phyloP scores from a whole-genome alignment of 768 basidiomycete species.

The Cystobasidium ongulense region DNA sequence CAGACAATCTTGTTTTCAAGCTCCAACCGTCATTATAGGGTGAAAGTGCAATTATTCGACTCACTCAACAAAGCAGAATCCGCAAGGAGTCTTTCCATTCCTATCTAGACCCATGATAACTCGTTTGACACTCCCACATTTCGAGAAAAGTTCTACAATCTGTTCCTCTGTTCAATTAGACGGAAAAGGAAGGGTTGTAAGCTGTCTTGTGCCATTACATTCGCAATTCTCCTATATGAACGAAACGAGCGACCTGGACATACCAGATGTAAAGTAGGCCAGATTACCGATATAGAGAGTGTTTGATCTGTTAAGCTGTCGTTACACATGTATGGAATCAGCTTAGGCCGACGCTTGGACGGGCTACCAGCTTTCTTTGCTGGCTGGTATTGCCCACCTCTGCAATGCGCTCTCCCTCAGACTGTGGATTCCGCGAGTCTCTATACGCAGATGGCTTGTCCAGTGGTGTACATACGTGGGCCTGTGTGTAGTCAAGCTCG shows the following conservation, averaged over 20 bases:
- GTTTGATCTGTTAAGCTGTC: conserved; percentile 40
- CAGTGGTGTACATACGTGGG: conserved; percentile 71
- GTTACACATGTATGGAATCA: background rate
- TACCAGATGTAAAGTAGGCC: conserved; percentile 40
- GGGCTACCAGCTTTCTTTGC: conserved; percentile 51
- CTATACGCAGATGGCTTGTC: conserved; percentile 97
- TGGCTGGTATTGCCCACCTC: conserved; percentile 20
- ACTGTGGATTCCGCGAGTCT: conserved; percentile 59
- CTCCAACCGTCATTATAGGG: conserved; percentile 31
- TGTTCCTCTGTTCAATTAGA: conserved; percentile 85
- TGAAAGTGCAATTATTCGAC: background rate
- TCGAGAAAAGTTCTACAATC: conserved; percentile 87
- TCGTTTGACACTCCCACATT: conserved; percentile 75
- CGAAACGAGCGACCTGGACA: background rate
- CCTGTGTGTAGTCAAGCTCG: conserved; percentile 44
- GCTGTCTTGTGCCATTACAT: background rate
- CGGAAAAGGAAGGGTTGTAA: background rate
- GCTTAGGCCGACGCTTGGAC: background rate
- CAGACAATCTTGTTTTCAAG: too few relatives aligned
- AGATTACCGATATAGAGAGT: conserved; percentile 74
- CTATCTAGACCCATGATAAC: conserved; percentile 64
- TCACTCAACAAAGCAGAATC: conserved; percentile 83
- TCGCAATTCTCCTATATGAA: conserved; percentile 51
- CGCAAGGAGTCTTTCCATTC: conserved; percentile 85
- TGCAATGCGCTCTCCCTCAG: conserved; percentile 6